Conservation (phyloP, 768 basidiomycete genomes). For the Nidula microcarpa region DNA sequence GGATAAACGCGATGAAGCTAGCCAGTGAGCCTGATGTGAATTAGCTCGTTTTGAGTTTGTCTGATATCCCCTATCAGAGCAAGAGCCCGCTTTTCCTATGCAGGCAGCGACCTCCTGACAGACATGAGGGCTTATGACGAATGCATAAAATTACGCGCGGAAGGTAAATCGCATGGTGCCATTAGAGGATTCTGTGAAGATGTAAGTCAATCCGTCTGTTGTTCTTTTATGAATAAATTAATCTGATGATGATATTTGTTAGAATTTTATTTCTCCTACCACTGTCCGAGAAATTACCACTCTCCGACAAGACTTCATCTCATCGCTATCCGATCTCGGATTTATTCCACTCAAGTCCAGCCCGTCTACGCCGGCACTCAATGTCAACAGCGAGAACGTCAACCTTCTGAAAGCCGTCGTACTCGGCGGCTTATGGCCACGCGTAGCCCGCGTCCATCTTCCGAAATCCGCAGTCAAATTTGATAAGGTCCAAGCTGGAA, state of each 20-base stretch:
- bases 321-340: constrained; percentile 66
- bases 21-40: constrained; percentile 41
- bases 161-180: constrained; percentile 42
- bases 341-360: constrained; percentile 51
- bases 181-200: constrained; percentile 70
- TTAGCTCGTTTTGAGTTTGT: background rate
- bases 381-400: constrained; percentile 58
- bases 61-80: constrained; percentile 44
- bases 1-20: constrained; percentile 81
- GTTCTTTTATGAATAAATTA: too few relatives aligned
- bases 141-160: constrained; percentile 45
- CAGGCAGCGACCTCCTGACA: constrained; percentile 82
- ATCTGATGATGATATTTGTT: background rate
- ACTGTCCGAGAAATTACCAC: constrained; percentile 76
- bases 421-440: constrained; percentile 85
- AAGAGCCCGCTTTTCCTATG: constrained; percentile 61
- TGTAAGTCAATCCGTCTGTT: constrained; percentile 24
- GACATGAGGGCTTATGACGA: constrained; percentile 75
- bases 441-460: constrained; percentile 72
- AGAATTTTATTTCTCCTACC: constrained; percentile 82
- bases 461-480: constrained; percentile 77
- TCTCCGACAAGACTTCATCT: constrained; percentile 74
- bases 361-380: constrained; percentile 49
- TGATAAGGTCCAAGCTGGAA: constrained; percentile 80
- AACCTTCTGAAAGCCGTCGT: constrained; percentile 84